Conservation (phyloP, 2,329 filamentous ascomycete species). For the Aspergillus sp. region DNA sequence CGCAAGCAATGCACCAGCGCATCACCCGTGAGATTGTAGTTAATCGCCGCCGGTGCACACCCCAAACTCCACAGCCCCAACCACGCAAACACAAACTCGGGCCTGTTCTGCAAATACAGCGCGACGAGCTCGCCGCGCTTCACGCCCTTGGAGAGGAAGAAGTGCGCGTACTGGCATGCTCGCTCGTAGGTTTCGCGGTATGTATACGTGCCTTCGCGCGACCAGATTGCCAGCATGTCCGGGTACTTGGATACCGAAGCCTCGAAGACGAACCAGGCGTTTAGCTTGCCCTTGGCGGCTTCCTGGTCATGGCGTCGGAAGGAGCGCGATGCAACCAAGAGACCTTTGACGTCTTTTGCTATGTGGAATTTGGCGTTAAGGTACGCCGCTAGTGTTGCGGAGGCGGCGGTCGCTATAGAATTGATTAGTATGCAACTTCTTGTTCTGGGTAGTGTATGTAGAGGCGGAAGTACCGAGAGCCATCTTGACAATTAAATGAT, state of each 20-base stretch:
- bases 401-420: constrained; percentile 24
- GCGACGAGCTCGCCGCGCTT: constrained; percentile 61
- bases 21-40: constrained; percentile 65
- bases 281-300: constrained; percentile 53
- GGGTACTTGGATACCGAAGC: constrained; percentile 53
- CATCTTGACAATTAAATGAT: background rate
- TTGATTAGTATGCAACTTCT: background rate
- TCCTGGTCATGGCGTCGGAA: constrained; percentile 50
- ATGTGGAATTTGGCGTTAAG: constrained; percentile 68
- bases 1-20: constrained; percentile 66
- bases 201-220: constrained; percentile 60
- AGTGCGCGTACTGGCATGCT: constrained; percentile 62
- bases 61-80: constrained; percentile 65
- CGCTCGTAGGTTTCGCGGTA: constrained; percentile 58
- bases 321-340: constrained; percentile 47
- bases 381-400: constrained; percentile 32
- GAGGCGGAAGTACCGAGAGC: constrained; percentile 1
- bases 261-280: constrained; percentile 67
- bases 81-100: constrained; percentile 67
- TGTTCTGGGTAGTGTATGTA: background rate
- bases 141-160: constrained; percentile 60
- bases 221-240: constrained; percentile 65
- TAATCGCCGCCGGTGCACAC: constrained; percentile 69
- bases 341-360: constrained; percentile 56
- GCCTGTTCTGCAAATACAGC: constrained; percentile 66